Base-by-base conservation (phyloP, 2,329 filamentous ascomycete genomes). In the Diaporthe citrichinensis region DNA sequence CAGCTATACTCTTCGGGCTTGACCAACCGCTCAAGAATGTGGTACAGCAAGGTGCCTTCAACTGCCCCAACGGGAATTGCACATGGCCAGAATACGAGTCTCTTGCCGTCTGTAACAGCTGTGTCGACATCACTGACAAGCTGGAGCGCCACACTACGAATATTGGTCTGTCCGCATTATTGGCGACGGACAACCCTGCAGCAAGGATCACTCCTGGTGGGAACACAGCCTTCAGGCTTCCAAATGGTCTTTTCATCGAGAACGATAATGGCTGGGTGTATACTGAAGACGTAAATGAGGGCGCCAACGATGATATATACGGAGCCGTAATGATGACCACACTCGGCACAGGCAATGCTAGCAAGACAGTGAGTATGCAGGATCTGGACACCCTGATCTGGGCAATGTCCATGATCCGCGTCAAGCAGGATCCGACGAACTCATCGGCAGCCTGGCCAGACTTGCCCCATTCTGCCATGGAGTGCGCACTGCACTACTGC, bases 211-310 rank as follows among this genome's bases (percentile, higher is more conserved):
- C 49, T 8, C 57, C 36, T 28, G 25, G 39, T 23, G 68, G 68
- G 1, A 34, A 57, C 55, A 72, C 67, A 25, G 73, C 57, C 25
- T 75, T 75, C 44, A 51, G 73, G 39, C 34, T 75, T 14, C 44
- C 73, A 10, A 75, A 58, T 23, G 68, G 73, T 41, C 73, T 71
- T 9, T 75, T 62, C 20, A 65, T 75, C 34, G 73, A 58, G 6
- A 75, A 75, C 8, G 39, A 31, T 23, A 69, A 65, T n/a, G 68
- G 73, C 67, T 75, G 71, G 58, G 14, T 41, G 2, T 65, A 75
- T 25, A 61, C 28, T 2, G 51, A 41, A 12, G 55, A 31, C 4
- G 55, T 41, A 25, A n/a, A 58, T 10, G 23, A 65, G 25, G 55
- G 46, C 7, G 31, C 20, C 8, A 71, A 74, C 23, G 72, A 55